Percentiles rank a stretch among this genome's conserved stretches.
Evolutionary conservation across 2,329 filamentous ascomycete species (phyloP).

Genomic region (Neopestalotiopsis sp.): DNA sequence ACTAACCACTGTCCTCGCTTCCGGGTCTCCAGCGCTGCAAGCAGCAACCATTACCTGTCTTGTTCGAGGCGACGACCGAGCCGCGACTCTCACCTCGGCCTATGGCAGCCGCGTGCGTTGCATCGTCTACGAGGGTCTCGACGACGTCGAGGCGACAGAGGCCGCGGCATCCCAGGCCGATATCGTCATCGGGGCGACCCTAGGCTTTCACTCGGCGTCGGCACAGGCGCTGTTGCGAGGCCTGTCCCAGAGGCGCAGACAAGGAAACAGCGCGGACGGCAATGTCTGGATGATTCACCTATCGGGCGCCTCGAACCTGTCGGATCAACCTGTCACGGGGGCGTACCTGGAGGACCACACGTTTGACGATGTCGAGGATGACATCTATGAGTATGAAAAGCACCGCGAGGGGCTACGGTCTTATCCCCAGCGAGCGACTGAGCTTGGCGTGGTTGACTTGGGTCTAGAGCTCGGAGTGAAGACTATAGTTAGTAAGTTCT

Average conservation of each 20-base stretch:
- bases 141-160: slow-evolving; percentile 26
- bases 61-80: slow-evolving; percentile 27
- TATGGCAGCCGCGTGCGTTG: slow-evolving; percentile 28
- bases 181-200: slow-evolving; percentile 49
- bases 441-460: slow-evolving; percentile 46
- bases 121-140: slow-evolving; percentile 28
- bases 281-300: slow-evolving; percentile 41
- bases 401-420: slow-evolving; percentile 39
- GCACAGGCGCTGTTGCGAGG: slow-evolving; percentile 48
- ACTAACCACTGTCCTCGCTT: neutral
- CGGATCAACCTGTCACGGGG: slow-evolving; percentile 44
- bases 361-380: slow-evolving; percentile 46
- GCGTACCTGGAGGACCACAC: slow-evolving; percentile 16
- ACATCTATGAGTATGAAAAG: slow-evolving; percentile 48
- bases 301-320: slow-evolving; percentile 43
- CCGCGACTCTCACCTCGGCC: slow-evolving; percentile 21
- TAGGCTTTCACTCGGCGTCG: slow-evolving; percentile 41
- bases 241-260: slow-evolving; percentile 41
- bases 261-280: too few relatives aligned
- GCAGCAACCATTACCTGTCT: slow-evolving; percentile 25
- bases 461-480: slow-evolving; percentile 45
- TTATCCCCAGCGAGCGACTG: slow-evolving; percentile 49
- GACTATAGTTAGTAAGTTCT: slow-evolving; percentile 40
- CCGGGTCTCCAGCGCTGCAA: slow-evolving; percentile 5
- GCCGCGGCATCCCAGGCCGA: slow-evolving; percentile 26